Base-by-base conservation (phyloP, 192 early-diverging fungal species). In the Globomyces pollinis-pini region DNA sequence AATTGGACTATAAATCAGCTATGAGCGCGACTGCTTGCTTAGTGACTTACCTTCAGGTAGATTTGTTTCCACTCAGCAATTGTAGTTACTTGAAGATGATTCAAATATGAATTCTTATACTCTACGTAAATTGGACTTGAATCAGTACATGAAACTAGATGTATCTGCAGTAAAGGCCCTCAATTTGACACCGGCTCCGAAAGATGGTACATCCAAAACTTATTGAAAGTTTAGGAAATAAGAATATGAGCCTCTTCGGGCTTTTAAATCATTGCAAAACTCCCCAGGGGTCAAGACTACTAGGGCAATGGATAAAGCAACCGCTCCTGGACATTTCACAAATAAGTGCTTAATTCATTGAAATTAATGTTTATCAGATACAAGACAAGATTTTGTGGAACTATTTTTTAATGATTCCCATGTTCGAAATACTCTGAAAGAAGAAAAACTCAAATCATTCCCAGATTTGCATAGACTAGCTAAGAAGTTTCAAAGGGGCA, bases 241-340 rank as follows among this genome's bases (percentile, higher is more conserved):
- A 47, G n/a, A 47, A 47, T 6, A 84, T 85, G 83, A 80, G 78
- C 63, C 67, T 96, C 28, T 89, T 81, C 52, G 91, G 91, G 0
- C 70, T 96, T 30, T 68, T 97, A 29, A 89, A 94, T 70, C 79
- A 87, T 54, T 93, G 90, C 77, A 89, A 89, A 52, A 97, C 94
- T 3, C 63, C 87, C 0, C 91, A 93, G 51, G 94, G 94, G 0
- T 75, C 85, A 15, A 68, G 94, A 1, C 66, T 94, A 57, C 68
- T 97, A 35, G 83, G 75, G n/a, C 88, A 91, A 59, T 97, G 91
- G 91, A 73, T 97, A 21, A 91, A 90, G 60, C 92, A 94, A 66
- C 94, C 94, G 11, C 75, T 94, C 3, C 66, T 93, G 59, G 74
- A 83, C 21, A 34, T 88, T 15, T 52, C 44, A 1, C 78, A 80